Evolutionary conservation across 306 rosid species (phyloP), one percentile per base, ranked within the genome.

Genomic region (Coriaria nepalensis): DNA sequence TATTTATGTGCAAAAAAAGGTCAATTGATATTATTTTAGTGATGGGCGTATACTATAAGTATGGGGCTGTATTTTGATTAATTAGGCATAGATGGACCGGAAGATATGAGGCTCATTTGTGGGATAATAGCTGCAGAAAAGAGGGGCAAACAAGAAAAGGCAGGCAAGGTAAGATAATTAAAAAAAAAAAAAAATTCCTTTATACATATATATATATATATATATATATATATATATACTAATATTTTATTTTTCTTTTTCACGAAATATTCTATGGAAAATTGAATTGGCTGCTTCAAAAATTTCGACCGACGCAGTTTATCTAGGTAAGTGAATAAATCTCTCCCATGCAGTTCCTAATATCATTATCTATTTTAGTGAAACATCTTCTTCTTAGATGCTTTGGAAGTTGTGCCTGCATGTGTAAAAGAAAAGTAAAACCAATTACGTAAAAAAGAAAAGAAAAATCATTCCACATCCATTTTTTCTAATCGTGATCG

Each of bases 81-180:
- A n/a, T 35, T 73, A 90, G 98, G 76, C 96, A 85, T 82, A 79
- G 98, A 62, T 90, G 98, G 98, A 90, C 98, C 6, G 98, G 98
- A 61, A 85, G 98, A 73, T 90, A 90, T 66, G 96, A 90, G 52
- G 98, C 98, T 36, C 98, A 90, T 77, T 69, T 90, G 64, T 90
- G 98, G 98, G 98, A 90, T 61, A 90, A 90, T 61, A 90, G 98
- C 59, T 90, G 95, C 72, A 85, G 98, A 70, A 85, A 90, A 65
- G 98, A 90, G 67, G 98, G 96, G 13, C 96, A 90, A 68, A 90
- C 98, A 51, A 90, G 98, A 75, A 90, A 90, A 74, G 98, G 98
- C 71, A 90, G 98, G 41, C 98, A 90, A 79, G 98, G 98, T 85
- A 54, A 78, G 67, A 33, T 5, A 13, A 13, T 35, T 14, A 20